Evolutionary conservation across 164 flowering plant species (phyloP), one percentile per base, ranked within the genome.

Genomic region (Amborella trichopoda): DNA sequence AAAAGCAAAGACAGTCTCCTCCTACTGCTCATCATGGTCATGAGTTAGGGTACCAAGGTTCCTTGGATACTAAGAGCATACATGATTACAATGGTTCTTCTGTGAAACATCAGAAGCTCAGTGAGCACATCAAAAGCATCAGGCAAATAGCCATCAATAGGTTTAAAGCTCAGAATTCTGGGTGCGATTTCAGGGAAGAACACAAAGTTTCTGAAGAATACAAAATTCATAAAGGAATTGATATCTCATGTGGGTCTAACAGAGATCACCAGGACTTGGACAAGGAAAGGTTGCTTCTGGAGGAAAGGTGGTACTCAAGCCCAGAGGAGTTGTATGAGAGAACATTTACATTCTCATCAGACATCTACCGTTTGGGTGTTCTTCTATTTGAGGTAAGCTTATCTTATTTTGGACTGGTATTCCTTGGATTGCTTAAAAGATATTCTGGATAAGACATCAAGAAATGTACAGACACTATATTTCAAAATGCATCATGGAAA

Each of bases 351-450:
- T 42, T 65, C 16, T 69, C 78, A 22, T 72, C 96, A 52, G 82
- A 91, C 59, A 72, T 87, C 26, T 91, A 86, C 66, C 58, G 66
- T 52, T 70, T 91, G n/a, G 99, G 99, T 40, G 72, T 91, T 62
- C 83, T 91, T 56, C 77, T 91, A 25, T 91, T 91, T 71, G 99
- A 91, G 99, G 99, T 91, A 33, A 5, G 71, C 16, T 8, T 22
- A 0, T 38, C 2, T n/a, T 38, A 38, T 38, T 2, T 16, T 38
- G 9, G 34, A 30, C 14, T 30, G 11, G 9, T 30, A 8, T 30
- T 30, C 34, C 14, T 30, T 30, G 11, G 14, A 9, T 30, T 30
- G 14, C 34, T 14, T 30, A 8, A 14, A 30, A 30, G 14, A 8
- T 30, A 8, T 30, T 30, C 14, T 30, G 9, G 9, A 8, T 14